phyloP scores from a whole-genome alignment of 805 yeast genomes.

The Myxozyma geophila region DNA sequence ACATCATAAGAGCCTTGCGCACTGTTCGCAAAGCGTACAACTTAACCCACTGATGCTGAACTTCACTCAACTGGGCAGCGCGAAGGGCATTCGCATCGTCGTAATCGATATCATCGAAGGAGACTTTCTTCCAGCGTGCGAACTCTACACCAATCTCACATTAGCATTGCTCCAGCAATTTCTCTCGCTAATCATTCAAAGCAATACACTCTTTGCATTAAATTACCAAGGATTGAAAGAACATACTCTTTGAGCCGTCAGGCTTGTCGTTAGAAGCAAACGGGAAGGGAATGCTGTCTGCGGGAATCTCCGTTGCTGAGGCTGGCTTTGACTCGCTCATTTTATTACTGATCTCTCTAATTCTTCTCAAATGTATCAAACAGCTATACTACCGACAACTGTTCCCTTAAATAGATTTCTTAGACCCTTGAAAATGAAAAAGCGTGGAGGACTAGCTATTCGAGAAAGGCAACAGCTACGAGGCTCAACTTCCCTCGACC shows the following conservation, averaged over 20 bases:
- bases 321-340: too few relatives aligned
- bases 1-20: slow-evolving; percentile 75
- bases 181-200: neutral
- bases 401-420: too few relatives aligned
- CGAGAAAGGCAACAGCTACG: too few relatives aligned
- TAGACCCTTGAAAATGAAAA: too few relatives aligned
- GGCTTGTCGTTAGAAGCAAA: slow-evolving; percentile 7
- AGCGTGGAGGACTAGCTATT: too few relatives aligned
- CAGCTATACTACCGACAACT: too few relatives aligned
- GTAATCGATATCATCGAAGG: slow-evolving; percentile 83
- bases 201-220: neutral
- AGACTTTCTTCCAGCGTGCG: slow-evolving; percentile 50
- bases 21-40: slow-evolving; percentile 65
- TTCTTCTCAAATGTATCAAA: too few relatives aligned
- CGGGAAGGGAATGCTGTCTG: slow-evolving; percentile 4
- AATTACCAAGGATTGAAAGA: neutral
- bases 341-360: too few relatives aligned
- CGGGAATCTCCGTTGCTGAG: neutral
- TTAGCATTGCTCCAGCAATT: neutral
- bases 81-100: slow-evolving; percentile 64
- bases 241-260: slow-evolving; percentile 5
- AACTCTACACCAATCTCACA: neutral
- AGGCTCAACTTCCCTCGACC: neutral
- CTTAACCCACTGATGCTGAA: slow-evolving; percentile 81
- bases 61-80: slow-evolving; percentile 74